Conservation (phyloP, 2,329 filamentous ascomycete genomes). For the Pestalotiopsis sp. region DNA sequence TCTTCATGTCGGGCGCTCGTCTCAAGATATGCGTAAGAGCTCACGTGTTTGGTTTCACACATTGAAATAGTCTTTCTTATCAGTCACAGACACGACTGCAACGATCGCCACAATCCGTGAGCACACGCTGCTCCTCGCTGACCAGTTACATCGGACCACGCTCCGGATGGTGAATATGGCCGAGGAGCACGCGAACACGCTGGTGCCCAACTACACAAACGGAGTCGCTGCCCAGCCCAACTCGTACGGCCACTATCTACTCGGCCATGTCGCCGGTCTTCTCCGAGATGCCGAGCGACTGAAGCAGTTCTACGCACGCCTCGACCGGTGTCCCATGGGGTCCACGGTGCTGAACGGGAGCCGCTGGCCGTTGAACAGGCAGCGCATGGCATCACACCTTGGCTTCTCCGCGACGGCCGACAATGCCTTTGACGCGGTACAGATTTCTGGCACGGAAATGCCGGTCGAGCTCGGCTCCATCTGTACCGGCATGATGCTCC, state of each 20-base stretch:
- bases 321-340: constrained; percentile 8
- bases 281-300: constrained; percentile 10
- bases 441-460: constrained; percentile 10
- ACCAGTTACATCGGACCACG: neutral
- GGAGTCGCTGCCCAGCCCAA: constrained; percentile 11
- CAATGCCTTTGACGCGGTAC: constrained; percentile 10
- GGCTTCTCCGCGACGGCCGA: constrained; percentile 3
- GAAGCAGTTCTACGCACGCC: constrained; percentile 7
- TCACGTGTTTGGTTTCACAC: neutral
- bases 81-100: neutral
- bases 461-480: constrained; percentile 5
- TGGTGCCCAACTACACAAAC: constrained; percentile 11
- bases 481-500: constrained; percentile 7
- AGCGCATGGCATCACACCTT: constrained; percentile 2
- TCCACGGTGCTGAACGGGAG: constrained; percentile 7
- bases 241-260: constrained; percentile 11
- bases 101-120: neutral
- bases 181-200: neutral
- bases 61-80: neutral
- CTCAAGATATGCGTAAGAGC: constrained; percentile 6
- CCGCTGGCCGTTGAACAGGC: constrained; percentile 6
- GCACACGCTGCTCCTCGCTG: neutral
- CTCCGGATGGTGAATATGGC: neutral
- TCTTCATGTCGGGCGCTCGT: constrained; percentile 6
- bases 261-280: constrained; percentile 5